Percentiles rank a stretch among this genome's conserved stretches.
Evolutionary conservation across 768 basidiomycete species (phyloP).

Genomic region (Paxillus involutus): DNA sequence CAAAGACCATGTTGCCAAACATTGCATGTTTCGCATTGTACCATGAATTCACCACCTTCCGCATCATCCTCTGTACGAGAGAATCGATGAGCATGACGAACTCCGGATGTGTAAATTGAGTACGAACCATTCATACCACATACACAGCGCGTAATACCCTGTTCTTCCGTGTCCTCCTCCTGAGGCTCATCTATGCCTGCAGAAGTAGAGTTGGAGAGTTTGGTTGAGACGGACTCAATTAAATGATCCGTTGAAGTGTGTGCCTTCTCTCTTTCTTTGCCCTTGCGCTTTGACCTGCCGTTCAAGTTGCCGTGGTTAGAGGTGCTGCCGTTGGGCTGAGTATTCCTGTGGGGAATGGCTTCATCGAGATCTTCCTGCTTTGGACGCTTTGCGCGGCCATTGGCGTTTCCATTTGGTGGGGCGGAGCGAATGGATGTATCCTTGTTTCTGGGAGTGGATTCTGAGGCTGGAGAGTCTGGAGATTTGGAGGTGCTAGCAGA

Average conservation of each 20-base stretch:
- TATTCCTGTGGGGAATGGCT: slow-evolving; percentile 45
- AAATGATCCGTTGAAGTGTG: slow-evolving; percentile 26
- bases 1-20: slow-evolving; percentile 98
- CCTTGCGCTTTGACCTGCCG: slow-evolving; percentile 59
- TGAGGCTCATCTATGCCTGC: slow-evolving; percentile 37
- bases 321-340: slow-evolving; percentile 30
- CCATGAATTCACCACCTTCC: slow-evolving; percentile 94
- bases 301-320: slow-evolving; percentile 33
- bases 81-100: slow-evolving; percentile 23
- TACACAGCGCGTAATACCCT: slow-evolving; percentile 75
- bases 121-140: slow-evolving; percentile 78
- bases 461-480: slow-evolving; percentile 64
- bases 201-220: slow-evolving; percentile 26
- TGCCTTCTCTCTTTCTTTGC: slow-evolving; percentile 63
- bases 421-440: slow-evolving; percentile 39
- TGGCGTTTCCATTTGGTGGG: slow-evolving; percentile 37
- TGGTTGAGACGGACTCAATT: slow-evolving; percentile 26
- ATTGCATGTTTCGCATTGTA: slow-evolving; percentile 95
- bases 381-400: slow-evolving; percentile 52
- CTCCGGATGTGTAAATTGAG: slow-evolving; percentile 5
- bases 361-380: slow-evolving; percentile 80
- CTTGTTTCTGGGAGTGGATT: slow-evolving; percentile 44
- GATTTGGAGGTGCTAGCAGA: slow-evolving; percentile 73
- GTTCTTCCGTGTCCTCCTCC: slow-evolving; percentile 50
- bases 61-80: slow-evolving; percentile 60